Evolutionary conservation across 148 eudicot species (phyloP), one percentile per base, ranked within the genome.

Genomic region (Tetragonia tetragonoides): DNA sequence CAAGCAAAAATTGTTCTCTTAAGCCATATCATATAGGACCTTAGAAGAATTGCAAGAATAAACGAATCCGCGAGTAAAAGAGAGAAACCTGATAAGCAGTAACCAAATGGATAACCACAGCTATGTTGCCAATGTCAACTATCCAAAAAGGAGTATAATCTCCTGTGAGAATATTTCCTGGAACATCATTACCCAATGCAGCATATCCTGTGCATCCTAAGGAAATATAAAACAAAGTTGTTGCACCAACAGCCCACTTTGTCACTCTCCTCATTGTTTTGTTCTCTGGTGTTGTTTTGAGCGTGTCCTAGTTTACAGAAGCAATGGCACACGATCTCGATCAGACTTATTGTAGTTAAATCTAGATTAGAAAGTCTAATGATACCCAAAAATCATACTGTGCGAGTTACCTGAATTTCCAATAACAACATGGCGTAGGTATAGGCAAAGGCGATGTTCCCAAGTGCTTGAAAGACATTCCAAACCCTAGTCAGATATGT

Each of bases 381-480:
- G 10, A 49, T 14, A 6, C 10, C 4, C 14, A 49, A 49, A 47
- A 9, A 49, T 44, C 47, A 44, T 44, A 66, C 2, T 0, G 5
- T 3, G 21, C 3, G 39, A 20, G 20, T 57, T 42, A 78, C 81
- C 81, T 71, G 66, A 47, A 78, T 78, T 66, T 78, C 81, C 17
- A 78, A 15, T 7, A 78, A 57, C 5, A 78, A n/a, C 70, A 78
- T 78, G 28, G 81, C 62, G 69, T 78, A 78, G 28, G 76, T 78
- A 49, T 60, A 78, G 38, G 81, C 81, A 72, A 78, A 78, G 17
- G 81, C 81, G 34, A 78, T 78, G 21, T 78, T 78, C 18, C 81
- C 81, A 5, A 78, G 70, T 41, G 81, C 75, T 78, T 78, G 81
- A 34, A 78, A 78, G 62, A 78, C 76, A 71, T 78, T 71, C 81